Conservation (phyloP, 1,284 basidiomycete species). For the Calocybe gambosa region DNA sequence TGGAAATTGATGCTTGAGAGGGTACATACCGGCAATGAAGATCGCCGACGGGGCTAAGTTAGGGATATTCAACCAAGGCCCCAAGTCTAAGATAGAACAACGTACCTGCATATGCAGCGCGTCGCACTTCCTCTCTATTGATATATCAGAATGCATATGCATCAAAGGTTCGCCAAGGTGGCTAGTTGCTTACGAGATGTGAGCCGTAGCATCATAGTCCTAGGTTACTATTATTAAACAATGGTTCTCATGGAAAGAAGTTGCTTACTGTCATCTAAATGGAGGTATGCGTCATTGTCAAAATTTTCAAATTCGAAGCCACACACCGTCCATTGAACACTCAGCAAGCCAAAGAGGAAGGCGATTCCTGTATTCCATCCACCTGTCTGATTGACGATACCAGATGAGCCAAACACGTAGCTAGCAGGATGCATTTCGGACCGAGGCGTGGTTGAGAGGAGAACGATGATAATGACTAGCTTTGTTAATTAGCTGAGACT, state of each 20-base stretch:
- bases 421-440: slow-evolving; percentile 74
- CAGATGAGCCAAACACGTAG: slow-evolving; percentile 75
- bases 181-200: slow-evolving; percentile 65
- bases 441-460: slow-evolving; percentile 73
- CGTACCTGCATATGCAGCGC: slow-evolving; percentile 79
- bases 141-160: background rate
- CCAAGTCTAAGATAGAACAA: slow-evolving; percentile 1
- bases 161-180: background rate
- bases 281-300: background rate
- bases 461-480: slow-evolving; percentile 76
- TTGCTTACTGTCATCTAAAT: slow-evolving; percentile 57
- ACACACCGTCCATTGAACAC: slow-evolving; percentile 86
- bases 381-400: slow-evolving; percentile 70
- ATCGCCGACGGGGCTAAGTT: slow-evolving; percentile 75
- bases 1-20: background rate
- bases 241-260: background rate
- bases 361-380: slow-evolving; percentile 78
- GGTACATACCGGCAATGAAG: slow-evolving; percentile 65
- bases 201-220: slow-evolving; percentile 73
- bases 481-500: background rate
- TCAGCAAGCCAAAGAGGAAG: slow-evolving; percentile 83
- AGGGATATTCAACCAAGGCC: slow-evolving; percentile 4
- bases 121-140: slow-evolving; percentile 76
- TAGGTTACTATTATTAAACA: slow-evolving; percentile 15
- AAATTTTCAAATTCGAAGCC: background rate